These are phyloP conservation scores for Pythium dissotocum DNA, from an alignment of 352 stramenopile species.

Conservation along the genomic window DNA sequence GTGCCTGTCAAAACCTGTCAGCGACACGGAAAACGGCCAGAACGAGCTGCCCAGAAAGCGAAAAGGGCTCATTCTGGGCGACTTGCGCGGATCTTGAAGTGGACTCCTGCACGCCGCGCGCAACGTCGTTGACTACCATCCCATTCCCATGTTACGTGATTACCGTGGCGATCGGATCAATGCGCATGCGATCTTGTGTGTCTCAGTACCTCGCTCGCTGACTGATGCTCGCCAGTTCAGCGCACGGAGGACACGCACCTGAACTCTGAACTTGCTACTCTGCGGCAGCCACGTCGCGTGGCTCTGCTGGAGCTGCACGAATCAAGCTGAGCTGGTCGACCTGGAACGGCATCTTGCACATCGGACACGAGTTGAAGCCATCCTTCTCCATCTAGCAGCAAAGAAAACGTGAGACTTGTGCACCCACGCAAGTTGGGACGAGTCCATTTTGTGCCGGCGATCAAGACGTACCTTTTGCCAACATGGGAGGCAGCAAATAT, in stretches of 20 bases:
- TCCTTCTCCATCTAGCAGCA: slow-evolving; percentile 44
- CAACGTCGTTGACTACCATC: slow-evolving; percentile 3
- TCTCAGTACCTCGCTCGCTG: not conserved
- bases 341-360: slow-evolving; percentile 78
- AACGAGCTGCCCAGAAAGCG: not conserved
- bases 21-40: slow-evolving; percentile 6
- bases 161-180: not conserved
- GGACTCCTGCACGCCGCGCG: slow-evolving; percentile 1
- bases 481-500: slow-evolving; percentile 82
- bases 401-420: slow-evolving; percentile 2
- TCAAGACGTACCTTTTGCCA: slow-evolving; percentile 75
- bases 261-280: slow-evolving; percentile 2
- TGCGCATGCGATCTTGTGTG: not conserved
- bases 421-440: not conserved
- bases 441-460: not conserved
- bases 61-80: slow-evolving; percentile 17
- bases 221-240: not conserved
- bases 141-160: slow-evolving; percentile 28
- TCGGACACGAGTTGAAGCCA: slow-evolving; percentile 69
- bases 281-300: slow-evolving; percentile 1
- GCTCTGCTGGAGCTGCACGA: slow-evolving; percentile 36
- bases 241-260: not conserved
- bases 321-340: slow-evolving; percentile 72
- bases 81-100: slow-evolving; percentile 6
- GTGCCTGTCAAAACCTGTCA: not conserved